Base-by-base conservation (phyloP, 345 rosid genomes). In the Eucalyptus curtisii region DNA sequence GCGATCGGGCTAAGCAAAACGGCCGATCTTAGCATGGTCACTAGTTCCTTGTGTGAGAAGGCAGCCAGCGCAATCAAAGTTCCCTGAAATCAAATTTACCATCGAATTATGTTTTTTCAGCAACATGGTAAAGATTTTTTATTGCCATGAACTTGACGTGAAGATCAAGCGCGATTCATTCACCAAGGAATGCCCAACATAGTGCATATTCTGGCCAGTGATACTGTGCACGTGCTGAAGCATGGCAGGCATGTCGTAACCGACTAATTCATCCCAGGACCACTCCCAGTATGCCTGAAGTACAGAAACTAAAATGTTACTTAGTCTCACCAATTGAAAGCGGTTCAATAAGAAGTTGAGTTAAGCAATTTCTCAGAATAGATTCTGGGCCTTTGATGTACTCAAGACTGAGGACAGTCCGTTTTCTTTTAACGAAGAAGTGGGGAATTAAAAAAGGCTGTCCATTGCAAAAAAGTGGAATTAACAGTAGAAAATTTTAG, bases 1-100 rank as follows among this genome's bases (percentile, higher is more conserved):
- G 94, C 94, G 2, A 93, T 90, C 11, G 94, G 93, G 88, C 93
- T 86, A n/a, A 93, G 93, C 90, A 93, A 71, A 86, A 87, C 94
- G 49, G 92, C 91, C 17, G 94, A 91, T 88, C 93, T 90, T 68
- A 91, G 9, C 90, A 14, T 88, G 91, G 76, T 86, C 61, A 89
- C 5, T 47, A 92, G 85, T 53, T 91, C 87, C 33, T 87, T 86
- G 90, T 91, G 90, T 10, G 94, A 92, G 85, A 93, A 89, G 16
- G 94, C 90, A 64, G 93, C 93, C 49, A 93, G 89, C 25, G 91
- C 91, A n/a, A 88, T 93, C 79, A 93, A 89, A 37, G 93, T 93
- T 42, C 94, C 94, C 94, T 92, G 86, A 19, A 52, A 90, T 49
- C 47, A 13, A 57, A 64, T 33, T 47, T 64, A 48, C 30, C 33